Evolutionary conservation across 371 early-diverging fungal species (phyloP).

Genomic region (Zopfochytrium polystomum): DNA sequence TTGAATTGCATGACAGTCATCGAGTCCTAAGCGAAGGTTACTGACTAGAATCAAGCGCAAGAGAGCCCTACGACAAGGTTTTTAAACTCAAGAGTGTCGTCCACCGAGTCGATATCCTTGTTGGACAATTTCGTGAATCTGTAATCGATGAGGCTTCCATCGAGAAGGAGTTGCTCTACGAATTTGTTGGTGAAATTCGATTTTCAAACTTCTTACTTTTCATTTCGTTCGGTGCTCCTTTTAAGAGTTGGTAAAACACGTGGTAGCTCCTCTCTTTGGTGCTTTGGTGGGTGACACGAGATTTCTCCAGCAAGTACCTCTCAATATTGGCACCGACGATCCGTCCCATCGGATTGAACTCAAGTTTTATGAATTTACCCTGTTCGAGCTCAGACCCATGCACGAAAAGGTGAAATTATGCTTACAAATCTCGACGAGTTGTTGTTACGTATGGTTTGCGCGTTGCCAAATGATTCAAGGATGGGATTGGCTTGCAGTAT

Average conservation of each 20-base stretch:
- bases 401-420: conserved; percentile 7
- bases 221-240: conserved; percentile 67
- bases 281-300: conserved; percentile 92
- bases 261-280: conserved; percentile 96
- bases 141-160: conserved; percentile 73
- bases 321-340: conserved; percentile 98
- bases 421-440: conserved; percentile 97
- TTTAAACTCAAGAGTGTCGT: conserved; percentile 86
- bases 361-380: conserved; percentile 99
- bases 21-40: conserved; percentile 57
- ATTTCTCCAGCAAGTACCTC: conserved; percentile 97
- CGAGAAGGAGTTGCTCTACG: conserved; percentile 65
- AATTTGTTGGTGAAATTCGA: background rate
- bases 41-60: background rate
- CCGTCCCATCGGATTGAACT: conserved; percentile 83
- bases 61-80: conserved; percentile 56
- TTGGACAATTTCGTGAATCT: conserved; percentile 75
- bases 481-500: conserved; percentile 98
- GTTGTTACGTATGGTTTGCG: conserved; percentile 98
- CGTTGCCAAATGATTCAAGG: conserved; percentile 99
- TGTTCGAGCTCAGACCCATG: conserved; percentile 25
- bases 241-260: conserved; percentile 96
- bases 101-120: conserved; percentile 88
- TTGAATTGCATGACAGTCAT: conserved; percentile 84
- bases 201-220: conserved; percentile 25